Evolutionary conservation across 2,329 filamentous ascomycete species (phyloP).

Genomic region (Didymosphaeria variabile): DNA sequence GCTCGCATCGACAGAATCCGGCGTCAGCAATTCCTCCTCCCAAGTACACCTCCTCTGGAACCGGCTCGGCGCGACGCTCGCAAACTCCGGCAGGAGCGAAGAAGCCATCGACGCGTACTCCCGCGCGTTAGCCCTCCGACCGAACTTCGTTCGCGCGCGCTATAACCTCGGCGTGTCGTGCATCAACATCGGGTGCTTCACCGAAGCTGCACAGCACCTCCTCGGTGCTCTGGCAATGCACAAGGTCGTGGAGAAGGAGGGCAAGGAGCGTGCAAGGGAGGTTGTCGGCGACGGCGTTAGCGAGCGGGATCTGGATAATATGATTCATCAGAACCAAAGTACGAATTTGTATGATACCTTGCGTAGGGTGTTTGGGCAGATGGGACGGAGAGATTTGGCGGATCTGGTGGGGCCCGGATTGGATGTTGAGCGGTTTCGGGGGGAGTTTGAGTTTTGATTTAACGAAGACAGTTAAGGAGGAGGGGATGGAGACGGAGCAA

Average conservation of each 20-base stretch:
- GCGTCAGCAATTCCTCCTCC: conserved; percentile 81
- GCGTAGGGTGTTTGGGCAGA: conserved; percentile 92
- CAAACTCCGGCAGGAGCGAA: conserved; percentile 91
- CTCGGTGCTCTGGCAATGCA: conserved; percentile 95
- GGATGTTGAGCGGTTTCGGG: conserved; percentile 87
- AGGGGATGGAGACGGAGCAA: neutral
- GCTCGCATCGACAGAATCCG: conserved; percentile 83
- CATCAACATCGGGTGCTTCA: conserved; percentile 96
- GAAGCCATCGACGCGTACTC: conserved; percentile 98
- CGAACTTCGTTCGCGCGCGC: conserved; percentile 95
- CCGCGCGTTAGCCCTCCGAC: conserved; percentile 85
- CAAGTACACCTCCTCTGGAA: conserved; percentile 98
- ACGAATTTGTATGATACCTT: conserved; percentile 97
- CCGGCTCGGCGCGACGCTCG: conserved; percentile 91
- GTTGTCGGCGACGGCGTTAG: conserved; percentile 69
- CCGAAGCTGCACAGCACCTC: conserved; percentile 91
- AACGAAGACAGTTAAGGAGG: neutral
- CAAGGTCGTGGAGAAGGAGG: conserved; percentile 87
- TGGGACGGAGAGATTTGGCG: conserved; percentile 87
- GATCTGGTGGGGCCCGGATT: conserved; percentile 90
- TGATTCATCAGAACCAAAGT: conserved; percentile 94
- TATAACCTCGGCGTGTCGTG: conserved; percentile 97
- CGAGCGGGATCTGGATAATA: conserved; percentile 81
- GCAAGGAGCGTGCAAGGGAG: conserved; percentile 82
- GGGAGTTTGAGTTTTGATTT: conserved; percentile 83